Percentiles rank a stretch among this genome's conserved stretches.
Conservation (phyloP, 2,329 filamentous ascomycete genomes). For the Xylaria sp. region DNA sequence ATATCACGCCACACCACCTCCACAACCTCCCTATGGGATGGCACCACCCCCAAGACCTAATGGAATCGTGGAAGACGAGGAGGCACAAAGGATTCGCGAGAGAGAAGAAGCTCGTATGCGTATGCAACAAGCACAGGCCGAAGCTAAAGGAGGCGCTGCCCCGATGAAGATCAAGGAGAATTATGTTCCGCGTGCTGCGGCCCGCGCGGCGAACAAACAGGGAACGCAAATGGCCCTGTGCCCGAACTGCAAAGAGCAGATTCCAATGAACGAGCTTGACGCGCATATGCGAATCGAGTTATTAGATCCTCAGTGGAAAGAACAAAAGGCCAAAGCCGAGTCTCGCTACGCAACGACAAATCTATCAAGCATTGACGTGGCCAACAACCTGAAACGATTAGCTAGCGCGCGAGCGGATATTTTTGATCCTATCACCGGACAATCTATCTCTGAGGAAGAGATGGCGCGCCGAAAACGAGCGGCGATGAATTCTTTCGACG, state of each 20-base stretch:
- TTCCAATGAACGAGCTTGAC: constrained; percentile 87
- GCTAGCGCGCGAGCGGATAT: constrained; percentile 89
- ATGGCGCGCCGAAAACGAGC: constrained; percentile 79
- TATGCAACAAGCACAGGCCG: constrained; percentile 81
- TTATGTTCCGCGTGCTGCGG: constrained; percentile 87
- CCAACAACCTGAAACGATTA: constrained; percentile 94
- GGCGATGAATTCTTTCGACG: constrained; percentile 73
- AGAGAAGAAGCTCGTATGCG: constrained; percentile 69
- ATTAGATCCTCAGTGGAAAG: constrained; percentile 93
- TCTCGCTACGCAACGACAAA: constrained; percentile 87
- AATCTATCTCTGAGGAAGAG: constrained; percentile 78
- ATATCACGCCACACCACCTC: constrained; percentile 52
- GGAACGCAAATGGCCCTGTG: constrained; percentile 78
- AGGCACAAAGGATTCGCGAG: constrained; percentile 72
- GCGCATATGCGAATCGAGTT: constrained; percentile 96
- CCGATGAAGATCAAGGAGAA: constrained; percentile 93
- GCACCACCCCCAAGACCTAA: constrained; percentile 50
- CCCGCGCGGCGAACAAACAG: constrained; percentile 74
- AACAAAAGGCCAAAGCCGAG: constrained; percentile 91
- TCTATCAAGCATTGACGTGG: constrained; percentile 85
- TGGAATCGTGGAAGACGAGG: constrained; percentile 68
- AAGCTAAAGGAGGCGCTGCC: constrained; percentile 73
- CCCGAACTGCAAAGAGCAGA: constrained; percentile 92
- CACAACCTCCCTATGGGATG: constrained; percentile 50
- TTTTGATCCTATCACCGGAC: constrained; percentile 79